These are phyloP conservation scores for Hemisphaericaspora subhashii DNA, from an alignment of 1,139 yeast genomes.

Conservation along the genomic window DNA sequence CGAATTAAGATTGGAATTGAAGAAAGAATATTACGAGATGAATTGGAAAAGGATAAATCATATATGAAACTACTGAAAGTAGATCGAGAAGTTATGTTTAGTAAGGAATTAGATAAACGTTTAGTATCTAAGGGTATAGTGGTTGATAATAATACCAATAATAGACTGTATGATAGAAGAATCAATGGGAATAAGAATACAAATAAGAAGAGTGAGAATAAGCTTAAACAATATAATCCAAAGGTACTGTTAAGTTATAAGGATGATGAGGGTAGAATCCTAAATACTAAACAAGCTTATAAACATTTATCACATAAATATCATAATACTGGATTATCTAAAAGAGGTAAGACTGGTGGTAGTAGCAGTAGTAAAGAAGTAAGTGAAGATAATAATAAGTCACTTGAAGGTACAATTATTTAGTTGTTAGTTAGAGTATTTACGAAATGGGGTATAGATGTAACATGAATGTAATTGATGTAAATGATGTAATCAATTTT, in stretches of 20 bases:
- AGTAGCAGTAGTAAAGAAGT: conserved; percentile 6
- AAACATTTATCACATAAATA: conserved; percentile 82
- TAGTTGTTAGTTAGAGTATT: too few relatives aligned
- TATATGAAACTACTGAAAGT: conserved; percentile 31
- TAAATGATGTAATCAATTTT: too few relatives aligned
- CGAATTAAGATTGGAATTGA: conserved; percentile 37
- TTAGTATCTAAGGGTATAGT: conserved; percentile 29
- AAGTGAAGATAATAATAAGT: conserved; percentile 9
- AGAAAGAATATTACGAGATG: conserved; percentile 40
- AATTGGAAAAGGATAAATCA: conserved; percentile 32
- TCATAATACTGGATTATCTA: conserved; percentile 56
- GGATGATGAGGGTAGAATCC: conserved; percentile 68
- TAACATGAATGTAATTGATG: too few relatives aligned
- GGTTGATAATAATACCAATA: background rate
- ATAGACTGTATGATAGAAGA: too few relatives aligned
- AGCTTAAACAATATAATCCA: conserved; percentile 55
- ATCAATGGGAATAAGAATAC: background rate
- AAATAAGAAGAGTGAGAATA: conserved; percentile 5
- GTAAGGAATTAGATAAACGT: conserved; percentile 30
- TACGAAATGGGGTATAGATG: too few relatives aligned
- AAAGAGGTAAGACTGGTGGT: conserved; percentile 5
- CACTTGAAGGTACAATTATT: background rate
- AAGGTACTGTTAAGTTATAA: conserved; percentile 61
- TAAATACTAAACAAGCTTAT: conserved; percentile 77
- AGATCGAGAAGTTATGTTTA: conserved; percentile 30